Base-by-base conservation (phyloP, 768 basidiomycete genomes). In the Boletus speciosus region DNA sequence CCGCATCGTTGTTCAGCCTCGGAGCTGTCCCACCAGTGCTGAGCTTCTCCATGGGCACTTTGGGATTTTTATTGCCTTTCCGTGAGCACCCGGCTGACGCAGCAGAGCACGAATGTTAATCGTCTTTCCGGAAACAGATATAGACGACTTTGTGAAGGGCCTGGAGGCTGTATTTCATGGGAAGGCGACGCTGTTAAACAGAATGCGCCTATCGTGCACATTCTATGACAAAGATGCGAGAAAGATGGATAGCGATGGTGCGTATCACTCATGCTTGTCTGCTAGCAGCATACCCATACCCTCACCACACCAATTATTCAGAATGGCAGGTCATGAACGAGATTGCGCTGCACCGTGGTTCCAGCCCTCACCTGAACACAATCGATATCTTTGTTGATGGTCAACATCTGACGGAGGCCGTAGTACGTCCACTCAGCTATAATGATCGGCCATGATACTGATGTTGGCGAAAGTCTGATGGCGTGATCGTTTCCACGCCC, bases 301-400 rank as follows among this genome's bases (percentile, higher is more conserved):
- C 47, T 66, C 10, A 47, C 38, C 21, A 32, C 29, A 32, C 27
- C 29, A 19, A 41, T 41, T 27, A 19, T 47, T 47, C 43, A 88
- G 93, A 87, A 59, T 94, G 90, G 88, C 94, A 96, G 69, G 95
- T 96, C 36, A 95, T 98, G 93, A 98, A 98, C 66, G 95, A 98
- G 71, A 84, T 98, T 54, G 86, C 92, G 4, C 76, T 98, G 35
- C 95, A 98, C 70, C 84, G 95, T 27, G 95, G 95, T 12, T 83
- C 90, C 21, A 90, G 90, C 59, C 88, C 94, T 1, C 94, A 96
- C 62, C 76, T 98, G 36, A 94, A 93, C 61, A 91, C 92, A 5
- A 92, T 97, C 51, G 93, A 97, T 66, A 90, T 93, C 14, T 96
- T 81, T 69, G 93, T 96, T 12, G 93, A 98, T 62, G 92, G 89